Evolutionary conservation across 768 basidiomycete species (phyloP), one percentile per base, ranked within the genome.

Genomic region (Xerocomus spinulosus): DNA sequence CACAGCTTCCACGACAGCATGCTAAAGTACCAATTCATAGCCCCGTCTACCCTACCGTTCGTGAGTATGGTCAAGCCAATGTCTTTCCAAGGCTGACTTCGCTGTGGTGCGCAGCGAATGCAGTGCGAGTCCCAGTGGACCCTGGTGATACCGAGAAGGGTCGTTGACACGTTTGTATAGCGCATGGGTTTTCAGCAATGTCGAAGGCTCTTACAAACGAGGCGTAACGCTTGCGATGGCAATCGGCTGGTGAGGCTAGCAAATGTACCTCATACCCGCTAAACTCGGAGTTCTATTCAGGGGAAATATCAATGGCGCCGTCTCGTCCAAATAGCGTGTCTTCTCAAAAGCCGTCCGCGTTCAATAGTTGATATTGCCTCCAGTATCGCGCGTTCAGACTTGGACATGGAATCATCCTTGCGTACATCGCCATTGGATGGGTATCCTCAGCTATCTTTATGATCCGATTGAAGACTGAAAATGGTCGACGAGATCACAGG

Each of bases 121-220:
- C 77, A 18, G 75, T 80, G 79, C 80, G 58, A 63, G 73, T 61
- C 4, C 24, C 36, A 30, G 28, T 17, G 9, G 17, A 30, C 2
- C 6, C 21, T 60, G 55, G 20, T 10, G 52, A 42, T 51, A 57
- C 44, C 24, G 24, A 28, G 33, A 17, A 29, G 7, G 13, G 25
- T 32, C 15, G 15, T 32, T 24, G 12, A 49, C 25, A 24, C 24
- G 10, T 40, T 17, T 62, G 53, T 48, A 38, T 38, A 80, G 82
- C 5, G 81, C 85, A 25, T 89, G 85, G 85, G 77, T 85, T 15
- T 80, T 81, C 15, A 76, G 81, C 44, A 87, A 86, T 49, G 73
- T 81, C 33, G 87, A 88, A 59, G 85, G 87, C 0, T 73, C 82
- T 3, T 87, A 85, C 61, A 87, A 87, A 63, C 80, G 86, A 9